Evolutionary conservation across 1,284 basidiomycete genomes (phyloP), one percentile per base, ranked within the genome.

Genomic region (Paramarasmius palmivorus): DNA sequence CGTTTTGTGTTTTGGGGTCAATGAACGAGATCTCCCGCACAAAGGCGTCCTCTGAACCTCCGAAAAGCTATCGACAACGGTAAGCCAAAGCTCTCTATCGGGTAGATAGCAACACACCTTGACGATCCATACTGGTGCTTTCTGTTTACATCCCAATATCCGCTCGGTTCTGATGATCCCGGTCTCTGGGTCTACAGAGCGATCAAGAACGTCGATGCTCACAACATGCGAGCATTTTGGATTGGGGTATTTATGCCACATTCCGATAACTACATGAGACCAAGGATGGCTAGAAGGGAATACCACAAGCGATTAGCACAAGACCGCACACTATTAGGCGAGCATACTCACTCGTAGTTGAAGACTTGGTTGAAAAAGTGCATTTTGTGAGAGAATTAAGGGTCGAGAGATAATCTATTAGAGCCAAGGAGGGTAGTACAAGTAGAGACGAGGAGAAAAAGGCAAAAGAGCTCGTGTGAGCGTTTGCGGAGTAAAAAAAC

Each of bases 191-290:
- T 97, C 89, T 29, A 97, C 79, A 8, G 86, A 80, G 57, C 93
- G 86, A 69, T 92, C 88, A 50, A 97, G 61, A 19, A 94, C 93
- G 70, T 98, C 95, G 63, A 98, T 85, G 57, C 90, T 92, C 61
- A 92, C 79, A 60, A 98, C 95, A 70, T 98, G 95, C 7, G 90
- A 84, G 65, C 94, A 93, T 64, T 90, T 88, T 44, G 93, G 90
- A 68, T 97, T 97, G 45, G 95, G 95, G 70, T 98, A 98, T 78
- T 98, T 98, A 63, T 92, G 89, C 87, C 92, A 93, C 78, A 95
- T 90, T 62, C 89, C 89, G 67, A 88, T 87, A 61, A 93, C 83
- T 61, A 93, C 90, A 74, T 93, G 92, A 47, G 86, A 81, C 81
- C 92, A 93, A 52, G 91, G 81, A 65, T 93, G 91, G 60, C 93